Percentiles rank a stretch among this genome's conserved stretches.
Conservation (phyloP, 495 filamentous ascomycete genomes). For the Xylaria acuta region DNA sequence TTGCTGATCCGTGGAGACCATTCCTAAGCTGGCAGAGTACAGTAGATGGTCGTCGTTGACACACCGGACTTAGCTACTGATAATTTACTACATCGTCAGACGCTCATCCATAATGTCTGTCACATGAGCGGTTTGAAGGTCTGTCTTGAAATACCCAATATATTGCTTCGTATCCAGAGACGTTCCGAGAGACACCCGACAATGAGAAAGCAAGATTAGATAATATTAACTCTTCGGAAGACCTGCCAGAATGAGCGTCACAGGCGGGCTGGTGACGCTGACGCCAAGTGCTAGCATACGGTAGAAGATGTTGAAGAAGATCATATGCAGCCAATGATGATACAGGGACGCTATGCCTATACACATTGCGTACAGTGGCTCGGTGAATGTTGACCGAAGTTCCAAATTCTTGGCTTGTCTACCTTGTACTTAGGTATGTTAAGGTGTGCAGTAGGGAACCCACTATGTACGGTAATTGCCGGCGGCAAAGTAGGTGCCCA, state of each 20-base stretch:
- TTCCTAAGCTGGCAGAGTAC: neutral
- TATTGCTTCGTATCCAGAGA: neutral
- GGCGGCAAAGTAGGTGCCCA: conserved; percentile 12
- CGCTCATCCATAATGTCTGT: neutral
- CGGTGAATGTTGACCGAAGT: conserved; percentile 18
- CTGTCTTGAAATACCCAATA: neutral
- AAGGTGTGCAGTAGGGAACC: neutral
- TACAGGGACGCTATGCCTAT: neutral
- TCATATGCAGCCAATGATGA: neutral
- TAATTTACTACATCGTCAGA: neutral
- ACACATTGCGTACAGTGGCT: neutral
- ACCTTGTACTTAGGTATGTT: neutral
- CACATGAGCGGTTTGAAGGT: neutral
- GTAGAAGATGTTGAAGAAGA: neutral
- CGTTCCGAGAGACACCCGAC: too few species aligned
- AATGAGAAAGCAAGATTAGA: neutral
- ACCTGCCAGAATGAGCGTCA: neutral
- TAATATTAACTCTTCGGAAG: neutral
- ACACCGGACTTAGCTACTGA: neutral
- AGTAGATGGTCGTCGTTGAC: neutral
- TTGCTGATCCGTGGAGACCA: conserved; percentile 8
- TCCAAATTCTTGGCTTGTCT: conserved; percentile 10
- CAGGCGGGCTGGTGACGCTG: neutral
- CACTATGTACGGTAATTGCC: conserved; percentile 8
- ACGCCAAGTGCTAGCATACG: conserved; percentile 10